Percentiles rank a stretch among this genome's conserved stretches.
Evolutionary conservation across 2,329 filamentous ascomycete species (phyloP).

Genomic region (Phaeosphaeria sp.): DNA sequence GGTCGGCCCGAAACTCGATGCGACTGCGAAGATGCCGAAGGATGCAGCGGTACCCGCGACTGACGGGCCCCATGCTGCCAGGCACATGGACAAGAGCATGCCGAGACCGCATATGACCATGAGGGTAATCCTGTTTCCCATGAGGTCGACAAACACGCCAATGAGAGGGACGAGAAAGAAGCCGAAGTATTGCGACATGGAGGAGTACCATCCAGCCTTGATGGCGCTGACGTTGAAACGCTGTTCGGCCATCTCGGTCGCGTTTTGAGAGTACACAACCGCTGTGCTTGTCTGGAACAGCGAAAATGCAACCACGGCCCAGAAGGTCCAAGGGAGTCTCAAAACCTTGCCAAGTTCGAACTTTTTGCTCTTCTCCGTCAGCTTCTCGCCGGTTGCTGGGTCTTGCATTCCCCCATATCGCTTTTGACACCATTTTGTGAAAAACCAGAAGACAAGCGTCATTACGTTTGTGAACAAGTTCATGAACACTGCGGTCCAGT

Average conservation of each 20-base stretch:
- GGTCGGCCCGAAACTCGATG: conserved; percentile 62
- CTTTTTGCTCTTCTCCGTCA: conserved; percentile 67
- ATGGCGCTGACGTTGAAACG: conserved; percentile 63
- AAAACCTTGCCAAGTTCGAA: conserved; percentile 65
- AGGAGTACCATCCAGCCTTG: conserved; percentile 67
- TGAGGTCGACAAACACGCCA: conserved; percentile 63
- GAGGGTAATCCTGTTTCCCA: conserved; percentile 60
- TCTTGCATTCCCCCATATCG: conserved; percentile 59
- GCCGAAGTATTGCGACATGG: conserved; percentile 61
- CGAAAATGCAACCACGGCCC: conserved; percentile 62
- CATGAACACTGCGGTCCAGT: conserved; percentile 69
- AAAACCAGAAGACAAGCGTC: conserved; percentile 63
- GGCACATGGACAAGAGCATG: conserved; percentile 61
- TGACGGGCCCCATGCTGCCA: conserved; percentile 61
- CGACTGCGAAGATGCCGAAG: conserved; percentile 67
- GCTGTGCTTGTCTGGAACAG: conserved; percentile 66
- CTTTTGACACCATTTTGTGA: conserved; percentile 59
- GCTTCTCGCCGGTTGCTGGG: conserved; percentile 63
- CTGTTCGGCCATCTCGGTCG: conserved; percentile 67
- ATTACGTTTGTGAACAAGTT: conserved; percentile 67
- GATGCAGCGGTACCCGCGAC: conserved; percentile 62
- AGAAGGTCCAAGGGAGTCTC: conserved; percentile 66
- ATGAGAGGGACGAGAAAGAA: conserved; percentile 66
- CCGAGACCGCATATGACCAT: conserved; percentile 57
- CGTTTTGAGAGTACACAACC: conserved; percentile 62